A percentile compares a stretch with the other conserved stretches of the same genome.
Evolutionary conservation across 108 stramenopile genomes (phyloP).

Genomic region (Ochromonas danica): DNA sequence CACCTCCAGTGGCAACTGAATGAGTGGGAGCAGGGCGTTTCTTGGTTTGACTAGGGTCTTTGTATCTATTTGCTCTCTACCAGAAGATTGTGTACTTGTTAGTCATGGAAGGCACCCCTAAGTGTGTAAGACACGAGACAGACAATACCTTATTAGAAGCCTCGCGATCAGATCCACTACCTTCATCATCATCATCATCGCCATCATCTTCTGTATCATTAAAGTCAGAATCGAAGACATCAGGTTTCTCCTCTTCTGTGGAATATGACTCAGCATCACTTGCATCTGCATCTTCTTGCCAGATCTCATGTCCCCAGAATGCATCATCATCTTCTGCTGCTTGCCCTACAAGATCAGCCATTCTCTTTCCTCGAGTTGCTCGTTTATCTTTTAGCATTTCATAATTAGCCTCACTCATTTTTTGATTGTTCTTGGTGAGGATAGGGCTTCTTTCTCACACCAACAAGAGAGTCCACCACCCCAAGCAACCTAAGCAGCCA

Average conservation of each 20-base stretch:
- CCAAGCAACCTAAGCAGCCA: not conserved
- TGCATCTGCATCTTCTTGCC: not conserved
- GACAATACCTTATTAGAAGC: not conserved
- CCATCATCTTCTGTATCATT: not conserved
- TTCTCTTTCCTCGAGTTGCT: not conserved
- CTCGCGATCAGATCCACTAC: not conserved
- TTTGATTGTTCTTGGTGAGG: not conserved
- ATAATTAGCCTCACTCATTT: not conserved
- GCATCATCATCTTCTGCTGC: not conserved
- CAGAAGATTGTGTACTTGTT: not conserved
- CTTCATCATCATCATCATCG: conserved; percentile 19
- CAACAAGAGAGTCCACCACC: not conserved
- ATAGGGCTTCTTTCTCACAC: not conserved
- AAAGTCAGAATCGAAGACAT: not conserved
- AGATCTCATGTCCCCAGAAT: not conserved
- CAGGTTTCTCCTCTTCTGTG: conserved; percentile 10
- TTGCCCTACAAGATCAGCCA: not conserved
- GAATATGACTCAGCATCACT: conserved; percentile 2
- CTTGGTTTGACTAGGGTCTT: not conserved
- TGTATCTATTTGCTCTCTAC: not conserved
- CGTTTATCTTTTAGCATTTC: not conserved
- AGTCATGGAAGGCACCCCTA: not conserved
- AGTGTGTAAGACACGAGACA: too few relatives aligned
- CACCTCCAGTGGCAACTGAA: not conserved
- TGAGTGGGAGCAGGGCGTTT: not conserved